Conservation (phyloP, 2,329 filamentous ascomycete genomes). For the Pseudocercospora pini-densiflorae region DNA sequence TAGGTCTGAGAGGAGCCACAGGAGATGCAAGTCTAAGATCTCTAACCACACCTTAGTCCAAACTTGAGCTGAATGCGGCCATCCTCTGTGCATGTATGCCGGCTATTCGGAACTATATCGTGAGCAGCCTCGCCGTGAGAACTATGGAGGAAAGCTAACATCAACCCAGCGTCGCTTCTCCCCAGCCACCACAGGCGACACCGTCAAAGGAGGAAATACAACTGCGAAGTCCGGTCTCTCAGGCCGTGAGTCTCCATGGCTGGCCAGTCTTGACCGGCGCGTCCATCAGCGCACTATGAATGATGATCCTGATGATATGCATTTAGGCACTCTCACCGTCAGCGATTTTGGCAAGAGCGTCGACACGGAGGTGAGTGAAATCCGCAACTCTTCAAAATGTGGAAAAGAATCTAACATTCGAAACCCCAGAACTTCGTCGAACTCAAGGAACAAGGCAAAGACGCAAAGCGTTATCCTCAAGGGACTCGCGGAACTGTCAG, state of each 20-base stretch:
- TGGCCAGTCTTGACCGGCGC: constrained; percentile 6
- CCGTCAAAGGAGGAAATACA: not conserved
- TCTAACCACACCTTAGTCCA: constrained; percentile 7
- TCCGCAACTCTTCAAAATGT: not conserved
- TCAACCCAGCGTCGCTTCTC: constrained; percentile 11
- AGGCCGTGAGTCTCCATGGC: constrained; percentile 4
- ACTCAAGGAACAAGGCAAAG: constrained; percentile 3
- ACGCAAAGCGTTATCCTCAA: not conserved
- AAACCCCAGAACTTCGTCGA: not conserved
- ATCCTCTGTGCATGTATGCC: constrained; percentile 20
- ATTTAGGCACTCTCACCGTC: constrained; percentile 6
- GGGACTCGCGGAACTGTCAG: not conserved
- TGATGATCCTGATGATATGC: not conserved
- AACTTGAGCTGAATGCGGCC: constrained; percentile 9
- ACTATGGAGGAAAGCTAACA: not conserved
- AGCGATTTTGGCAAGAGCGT: constrained; percentile 13
- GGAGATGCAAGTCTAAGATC: not conserved
- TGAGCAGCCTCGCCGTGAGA: not conserved
- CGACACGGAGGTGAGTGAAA: constrained; percentile 7
- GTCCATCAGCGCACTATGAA: constrained; percentile 5
- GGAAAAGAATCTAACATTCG: not conserved
- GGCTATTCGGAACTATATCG: constrained; percentile 14
- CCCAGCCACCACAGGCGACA: constrained; percentile 1
- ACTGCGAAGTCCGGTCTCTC: constrained; percentile 6
- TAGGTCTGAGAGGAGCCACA: not conserved